phyloP scores from a whole-genome alignment of 345 rosid genomes.

The Firmiana major region DNA sequence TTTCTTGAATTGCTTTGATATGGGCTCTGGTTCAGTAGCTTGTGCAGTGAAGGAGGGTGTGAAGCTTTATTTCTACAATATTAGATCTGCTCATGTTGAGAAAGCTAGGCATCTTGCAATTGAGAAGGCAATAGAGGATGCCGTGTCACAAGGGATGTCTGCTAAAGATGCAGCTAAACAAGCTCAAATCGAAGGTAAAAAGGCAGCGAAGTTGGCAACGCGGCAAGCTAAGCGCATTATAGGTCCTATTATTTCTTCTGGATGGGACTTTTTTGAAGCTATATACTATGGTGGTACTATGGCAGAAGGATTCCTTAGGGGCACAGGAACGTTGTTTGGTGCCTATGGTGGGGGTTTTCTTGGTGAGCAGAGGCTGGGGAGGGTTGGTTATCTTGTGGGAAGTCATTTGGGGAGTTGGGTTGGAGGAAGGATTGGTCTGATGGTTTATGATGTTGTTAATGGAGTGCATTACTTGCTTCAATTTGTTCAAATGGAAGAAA shows the following conservation, averaged over 20 bases:
- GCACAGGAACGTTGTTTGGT: conserved; percentile 79
- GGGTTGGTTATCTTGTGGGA: conserved; percentile 84
- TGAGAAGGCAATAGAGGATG: conserved; percentile 63
- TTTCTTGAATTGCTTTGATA: conserved; percentile 79
- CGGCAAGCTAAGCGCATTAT: conserved; percentile 73
- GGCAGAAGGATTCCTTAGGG: conserved; percentile 83
- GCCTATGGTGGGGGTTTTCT: conserved; percentile 74
- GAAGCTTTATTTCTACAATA: conserved; percentile 79
- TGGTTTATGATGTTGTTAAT: conserved; percentile 80
- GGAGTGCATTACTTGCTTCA: conserved; percentile 55
- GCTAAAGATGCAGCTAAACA: conserved; percentile 63
- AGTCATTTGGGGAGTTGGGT: conserved; percentile 94
- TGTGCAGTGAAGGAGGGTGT: conserved; percentile 88
- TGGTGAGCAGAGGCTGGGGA: conserved; percentile 81
- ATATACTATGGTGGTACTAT: conserved; percentile 81
- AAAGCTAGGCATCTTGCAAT: conserved; percentile 54
- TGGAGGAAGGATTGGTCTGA: conserved; percentile 91
- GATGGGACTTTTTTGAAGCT: conserved; percentile 98
- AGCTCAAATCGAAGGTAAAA: conserved; percentile 72
- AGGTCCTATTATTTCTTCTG: conserved; percentile 89
- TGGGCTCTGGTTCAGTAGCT: conserved; percentile 80
- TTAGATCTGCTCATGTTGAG: conserved; percentile 79
- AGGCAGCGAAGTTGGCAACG: conserved; percentile 77
- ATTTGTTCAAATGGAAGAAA: conserved; percentile 6
- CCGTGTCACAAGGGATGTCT: conserved; percentile 53